A percentile compares a stretch with the other conserved stretches of the same genome.
Evolutionary conservation across 306 rosid genomes (phyloP).

Genomic region (Ammopiptanthus mongolicus): DNA sequence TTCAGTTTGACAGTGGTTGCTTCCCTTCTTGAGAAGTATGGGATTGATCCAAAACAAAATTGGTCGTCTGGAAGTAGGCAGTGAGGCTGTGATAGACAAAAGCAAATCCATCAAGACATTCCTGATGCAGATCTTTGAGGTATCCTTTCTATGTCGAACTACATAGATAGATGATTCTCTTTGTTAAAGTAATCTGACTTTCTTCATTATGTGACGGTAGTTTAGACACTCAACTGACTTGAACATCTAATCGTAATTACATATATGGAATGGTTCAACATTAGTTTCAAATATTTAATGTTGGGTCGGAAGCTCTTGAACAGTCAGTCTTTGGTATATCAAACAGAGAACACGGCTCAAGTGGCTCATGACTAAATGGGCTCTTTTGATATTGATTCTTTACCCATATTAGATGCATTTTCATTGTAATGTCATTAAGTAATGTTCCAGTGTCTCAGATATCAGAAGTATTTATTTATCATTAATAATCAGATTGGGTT

Average conservation of each 20-base stretch:
- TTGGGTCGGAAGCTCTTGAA: background rate
- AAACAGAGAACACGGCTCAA: background rate
- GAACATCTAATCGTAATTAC: background rate
- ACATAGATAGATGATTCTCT: background rate
- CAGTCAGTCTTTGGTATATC: background rate
- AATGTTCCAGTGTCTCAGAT: background rate
- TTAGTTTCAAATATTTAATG: constrained; percentile 1
- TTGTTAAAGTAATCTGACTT: background rate
- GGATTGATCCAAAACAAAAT: constrained; percentile 67
- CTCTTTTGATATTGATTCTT: background rate
- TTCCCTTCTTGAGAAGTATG: constrained; percentile 74
- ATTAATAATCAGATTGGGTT: background rate
- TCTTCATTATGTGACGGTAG: constrained; percentile 8
- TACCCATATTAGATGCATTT: background rate
- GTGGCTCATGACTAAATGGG: background rate
- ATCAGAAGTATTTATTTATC: background rate
- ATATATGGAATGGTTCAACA: background rate
- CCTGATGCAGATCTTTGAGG: constrained; percentile 92
- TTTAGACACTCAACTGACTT: background rate
- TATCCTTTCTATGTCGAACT: constrained; percentile 14
- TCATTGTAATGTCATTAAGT: background rate
- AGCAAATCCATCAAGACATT: constrained; percentile 92
- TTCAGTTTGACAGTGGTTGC: constrained; percentile 79
- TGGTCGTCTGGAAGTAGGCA: constrained; percentile 93
- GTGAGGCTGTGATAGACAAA: constrained; percentile 92